These are phyloP conservation scores for Apodospora peruviana DNA, from an alignment of 495 filamentous ascomycete genomes.

Conservation along the genomic window DNA sequence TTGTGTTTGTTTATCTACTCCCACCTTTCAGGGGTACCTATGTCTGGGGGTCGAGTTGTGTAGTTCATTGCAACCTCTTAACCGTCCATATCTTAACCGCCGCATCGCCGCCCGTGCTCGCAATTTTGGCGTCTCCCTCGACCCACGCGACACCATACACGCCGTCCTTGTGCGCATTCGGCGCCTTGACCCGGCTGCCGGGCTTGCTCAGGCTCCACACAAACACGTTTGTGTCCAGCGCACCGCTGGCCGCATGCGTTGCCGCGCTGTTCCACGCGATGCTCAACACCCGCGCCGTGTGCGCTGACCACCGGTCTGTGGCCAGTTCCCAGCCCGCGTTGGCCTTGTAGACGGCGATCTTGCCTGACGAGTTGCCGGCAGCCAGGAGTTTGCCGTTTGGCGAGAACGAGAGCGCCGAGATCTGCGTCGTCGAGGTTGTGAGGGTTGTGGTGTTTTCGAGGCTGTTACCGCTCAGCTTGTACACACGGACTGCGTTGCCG, in stretches of 20 bases:
- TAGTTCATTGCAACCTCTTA: slow-evolving; percentile 53
- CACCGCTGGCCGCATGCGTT: slow-evolving; percentile 75
- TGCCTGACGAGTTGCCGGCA: slow-evolving; percentile 76
- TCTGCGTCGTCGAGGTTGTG: slow-evolving; percentile 46
- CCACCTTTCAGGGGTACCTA: no score
- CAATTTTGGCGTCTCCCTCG: slow-evolving; percentile 59
- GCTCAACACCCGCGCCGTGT: slow-evolving; percentile 78
- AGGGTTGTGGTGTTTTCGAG: slow-evolving; percentile 39
- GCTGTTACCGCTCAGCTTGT: slow-evolving; percentile 36
- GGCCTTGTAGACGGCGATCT: slow-evolving; percentile 72
- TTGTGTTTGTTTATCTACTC: no score
- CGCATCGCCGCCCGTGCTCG: slow-evolving; percentile 80
- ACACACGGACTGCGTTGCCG: slow-evolving; percentile 66
- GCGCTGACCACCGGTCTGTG: slow-evolving; percentile 83
- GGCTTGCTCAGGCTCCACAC: slow-evolving; percentile 87
- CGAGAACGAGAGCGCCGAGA: slow-evolving; percentile 75
- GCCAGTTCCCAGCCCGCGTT: slow-evolving; percentile 52
- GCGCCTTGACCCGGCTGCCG: slow-evolving; percentile 68
- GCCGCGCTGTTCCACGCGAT: slow-evolving; percentile 77
- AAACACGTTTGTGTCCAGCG: slow-evolving; percentile 82
- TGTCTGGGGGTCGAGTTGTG: no score
- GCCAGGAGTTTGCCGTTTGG: slow-evolving; percentile 66
- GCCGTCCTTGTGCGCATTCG: slow-evolving; percentile 91
- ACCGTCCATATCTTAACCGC: slow-evolving; percentile 87
- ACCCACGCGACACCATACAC: slow-evolving; percentile 87